Conservation (phyloP, 1,284 basidiomycete species). For the Fomitiporia mediterranea region DNA sequence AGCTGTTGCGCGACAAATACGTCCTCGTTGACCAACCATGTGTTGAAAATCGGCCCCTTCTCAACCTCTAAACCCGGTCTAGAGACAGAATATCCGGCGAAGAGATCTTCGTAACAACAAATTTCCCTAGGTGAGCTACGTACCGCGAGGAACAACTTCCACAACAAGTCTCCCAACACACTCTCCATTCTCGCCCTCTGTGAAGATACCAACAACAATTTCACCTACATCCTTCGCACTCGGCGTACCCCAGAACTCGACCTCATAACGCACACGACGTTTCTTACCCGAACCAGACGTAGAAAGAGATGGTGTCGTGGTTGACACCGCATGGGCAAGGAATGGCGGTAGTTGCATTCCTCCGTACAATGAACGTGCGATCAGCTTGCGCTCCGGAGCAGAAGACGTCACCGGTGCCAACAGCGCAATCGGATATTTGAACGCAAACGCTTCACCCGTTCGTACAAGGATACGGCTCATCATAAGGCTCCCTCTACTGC, state of each 20-base stretch:
- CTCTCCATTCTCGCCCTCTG: constrained; percentile 33
- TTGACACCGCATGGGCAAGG: constrained; percentile 41
- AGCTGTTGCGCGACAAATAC: neutral
- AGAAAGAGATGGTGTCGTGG: neutral
- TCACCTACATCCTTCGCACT: constrained; percentile 48
- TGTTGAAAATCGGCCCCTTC: neutral
- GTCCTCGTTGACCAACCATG: neutral
- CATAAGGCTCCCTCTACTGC: constrained; percentile 20
- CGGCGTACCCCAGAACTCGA: constrained; percentile 58
- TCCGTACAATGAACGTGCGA: constrained; percentile 49
- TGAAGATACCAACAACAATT: constrained; percentile 53
- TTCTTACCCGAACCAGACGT: constrained; percentile 26
- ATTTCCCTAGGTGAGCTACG: neutral
- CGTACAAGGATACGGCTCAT: constrained; percentile 48
- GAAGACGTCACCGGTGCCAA: constrained; percentile 15
- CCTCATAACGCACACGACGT: constrained; percentile 31
- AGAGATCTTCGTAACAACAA: neutral
- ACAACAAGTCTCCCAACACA: constrained; percentile 54
- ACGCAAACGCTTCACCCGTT: constrained; percentile 57
- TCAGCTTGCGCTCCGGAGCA: constrained; percentile 30
- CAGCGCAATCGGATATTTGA: constrained; percentile 42
- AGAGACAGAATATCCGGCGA: neutral
- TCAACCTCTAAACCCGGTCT: neutral
- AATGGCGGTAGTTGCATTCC: constrained; percentile 48
- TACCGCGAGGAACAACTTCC: constrained; percentile 48